Percentiles rank a stretch among this genome's conserved stretches.
Evolutionary conservation across 192 early-diverging fungal species (phyloP).

Genomic region (Pilaira anomala): DNA sequence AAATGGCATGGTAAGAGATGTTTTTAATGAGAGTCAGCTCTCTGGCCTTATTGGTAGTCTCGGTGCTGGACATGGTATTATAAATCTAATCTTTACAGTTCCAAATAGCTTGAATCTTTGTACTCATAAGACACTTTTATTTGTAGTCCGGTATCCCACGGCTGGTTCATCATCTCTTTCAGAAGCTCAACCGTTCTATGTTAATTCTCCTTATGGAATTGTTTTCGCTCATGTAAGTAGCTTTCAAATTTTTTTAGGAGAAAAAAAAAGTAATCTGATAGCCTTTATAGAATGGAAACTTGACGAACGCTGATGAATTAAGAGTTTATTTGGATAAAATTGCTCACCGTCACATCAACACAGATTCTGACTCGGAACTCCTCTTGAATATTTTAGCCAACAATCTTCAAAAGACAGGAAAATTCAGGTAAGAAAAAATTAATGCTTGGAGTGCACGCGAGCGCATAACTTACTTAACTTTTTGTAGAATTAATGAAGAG

Average conservation of each 20-base stretch:
- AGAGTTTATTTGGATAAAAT: slow-evolving; percentile 86
- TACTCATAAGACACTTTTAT: neutral
- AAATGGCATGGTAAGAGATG: slow-evolving; percentile 99
- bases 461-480: neutral
- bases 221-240: slow-evolving; percentile 86
- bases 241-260: too few relatives aligned
- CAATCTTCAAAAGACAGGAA: slow-evolving; percentile 95
- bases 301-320: slow-evolving; percentile 92
- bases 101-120: neutral
- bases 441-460: neutral
- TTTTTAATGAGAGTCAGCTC: slow-evolving; percentile 82
- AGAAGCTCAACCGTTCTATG: slow-evolving; percentile 99
- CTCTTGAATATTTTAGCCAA: slow-evolving; percentile 97
- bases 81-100: neutral
- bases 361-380: slow-evolving; percentile 98
- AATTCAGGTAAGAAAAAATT: slow-evolving; percentile 62
- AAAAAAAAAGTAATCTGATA: too few relatives aligned
- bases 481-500: slow-evolving; percentile 87
- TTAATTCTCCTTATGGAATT: slow-evolving; percentile 98
- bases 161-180: slow-evolving; percentile 94
- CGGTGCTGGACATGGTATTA: slow-evolving; percentile 95
- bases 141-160: slow-evolving; percentile 93
- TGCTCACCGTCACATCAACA: slow-evolving; percentile 99
- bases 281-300: slow-evolving; percentile 84
- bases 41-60: slow-evolving; percentile 78